Base-by-base conservation (phyloP, 2,329 filamentous ascomycete genomes). In the Colletotrichum melonis region DNA sequence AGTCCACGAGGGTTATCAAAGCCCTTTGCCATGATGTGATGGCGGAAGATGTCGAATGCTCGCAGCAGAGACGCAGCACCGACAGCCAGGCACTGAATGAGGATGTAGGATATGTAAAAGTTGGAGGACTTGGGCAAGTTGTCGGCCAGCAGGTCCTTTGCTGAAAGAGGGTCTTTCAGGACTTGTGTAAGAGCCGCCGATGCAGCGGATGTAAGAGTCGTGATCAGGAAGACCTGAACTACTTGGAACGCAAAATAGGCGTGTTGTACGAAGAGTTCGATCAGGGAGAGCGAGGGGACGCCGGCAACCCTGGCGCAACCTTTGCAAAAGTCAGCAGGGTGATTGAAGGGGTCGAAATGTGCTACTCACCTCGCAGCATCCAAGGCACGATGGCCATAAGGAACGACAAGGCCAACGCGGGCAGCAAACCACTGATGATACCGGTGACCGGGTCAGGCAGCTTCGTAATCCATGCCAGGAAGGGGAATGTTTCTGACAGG, bases 61-160 rank as follows among this genome's bases (percentile, higher is more conserved):
- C 97, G 94, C 2, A 97, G 87, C 5, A 98, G 83, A 1, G 93
- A 89, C 59, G 92, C 90, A 0, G 94, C 89, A 4, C 95, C 93
- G 74, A 96, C 91, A 1, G 92, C 92, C 71, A 98, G 83, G 42
- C 96, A 97, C 82, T 98, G 97, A 3, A 99, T 90, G 38, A 98
- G 91, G 76, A 99, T 97, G 84, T 98, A 99, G 0, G 93, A 93
- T 35, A 97, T 92, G 81, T 97, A 98, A 79, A 97, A 95, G 83
- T 96, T 97, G 72, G 94, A 94, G 0, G 93, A 90, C 69, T 89
- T 91, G 16, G 95, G 95, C 9, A 98, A 85, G 72, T 92, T 92
- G 16, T 87, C 79, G 1, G 94, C 91, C 5, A 97, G 86, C 63
- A 95, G 80, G 1, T 78, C 82, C 19, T 76, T 75, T 5, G 76